Base-by-base conservation (phyloP, 305 asterid species). In the Plantago coronopus region DNA sequence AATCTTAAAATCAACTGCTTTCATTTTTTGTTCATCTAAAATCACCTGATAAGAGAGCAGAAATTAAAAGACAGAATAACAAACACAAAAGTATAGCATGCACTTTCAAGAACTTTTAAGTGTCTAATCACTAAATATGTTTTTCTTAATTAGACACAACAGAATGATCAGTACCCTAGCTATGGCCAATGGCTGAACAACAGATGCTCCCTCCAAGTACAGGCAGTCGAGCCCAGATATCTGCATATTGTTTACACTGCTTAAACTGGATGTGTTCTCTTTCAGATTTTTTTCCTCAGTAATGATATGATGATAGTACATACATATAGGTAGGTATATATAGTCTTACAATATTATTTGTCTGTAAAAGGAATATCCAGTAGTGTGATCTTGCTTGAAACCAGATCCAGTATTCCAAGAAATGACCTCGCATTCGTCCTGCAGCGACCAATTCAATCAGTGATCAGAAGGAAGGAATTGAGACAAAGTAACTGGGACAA, bases 181-280 rank as follows among this genome's bases (percentile, higher is more conserved):
- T 72, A 93, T 78, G 71, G 97, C 79, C 64, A 68, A 70, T 61
- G 99, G 95, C 76, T 72, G 84, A 74, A 81, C 70, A 44, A 81
- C 82, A 69, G 97, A 93, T 76, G 95, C 97, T 61, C 95, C 99
- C 76, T 89, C 99, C 56, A 93, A 74, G 65, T 79, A 89, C 21
- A 93, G 70, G 75, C 85, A 78, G 62, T 78, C 72, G 60, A 50
- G 75, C 72, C 81, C 81, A 59, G 84, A 75, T 64, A 70, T 75
- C 98, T 91, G 88, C 81, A 83, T 66, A 66, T 57, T 67, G 51
- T 61, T 62, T 56, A 56, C 60, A 0, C 31, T 27, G 31, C 6
- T 27, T 27, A 27, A 27, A 27, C 31, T 27, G 3, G 31, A 4
- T 7, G 31, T 27, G 31, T 3, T 4, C 6, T n/a, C 6, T n/a